Conservation (phyloP, 208 protist species). For the Blastocrithidia nonstop region DNA sequence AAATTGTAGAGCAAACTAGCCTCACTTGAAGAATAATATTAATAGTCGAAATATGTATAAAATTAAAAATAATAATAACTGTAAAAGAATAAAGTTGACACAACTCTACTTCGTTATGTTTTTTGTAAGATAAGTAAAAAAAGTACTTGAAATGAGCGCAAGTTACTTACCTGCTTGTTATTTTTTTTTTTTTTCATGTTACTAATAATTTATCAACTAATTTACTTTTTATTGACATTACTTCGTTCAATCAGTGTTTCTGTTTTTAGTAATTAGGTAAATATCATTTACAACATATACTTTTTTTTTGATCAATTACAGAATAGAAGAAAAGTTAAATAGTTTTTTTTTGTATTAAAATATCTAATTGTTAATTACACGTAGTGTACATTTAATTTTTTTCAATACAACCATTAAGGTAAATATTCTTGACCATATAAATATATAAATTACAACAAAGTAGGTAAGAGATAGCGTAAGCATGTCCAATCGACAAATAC, state of each 20-base stretch:
- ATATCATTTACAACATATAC: too few species aligned
- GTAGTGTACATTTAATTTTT: neutral
- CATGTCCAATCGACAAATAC: slow-evolving; percentile 84
- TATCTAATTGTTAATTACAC: neutral
- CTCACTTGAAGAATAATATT: neutral
- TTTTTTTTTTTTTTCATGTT: too few species aligned
- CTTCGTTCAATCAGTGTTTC: too few species aligned
- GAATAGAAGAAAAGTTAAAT: neutral
- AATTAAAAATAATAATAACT: neutral
- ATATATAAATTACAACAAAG: neutral
- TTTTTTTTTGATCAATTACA: neutral
- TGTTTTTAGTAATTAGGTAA: too few species aligned
- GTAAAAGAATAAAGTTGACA: too few species aligned
- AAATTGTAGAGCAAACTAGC: slow-evolving; percentile 13
- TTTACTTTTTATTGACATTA: too few species aligned
- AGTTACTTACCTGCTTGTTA: too few species aligned
- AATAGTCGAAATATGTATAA: neutral
- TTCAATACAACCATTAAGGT: neutral
- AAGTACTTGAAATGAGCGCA: too few species aligned
- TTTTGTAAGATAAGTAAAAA: too few species aligned
- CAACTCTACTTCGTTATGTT: too few species aligned
- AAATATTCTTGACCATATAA: neutral
- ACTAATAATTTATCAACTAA: too few species aligned
- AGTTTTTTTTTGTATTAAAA: neutral
- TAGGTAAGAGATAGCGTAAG: neutral